phyloP scores from a whole-genome alignment of 2,329 filamentous ascomycete species.

The Cladosporium sp. region DNA sequence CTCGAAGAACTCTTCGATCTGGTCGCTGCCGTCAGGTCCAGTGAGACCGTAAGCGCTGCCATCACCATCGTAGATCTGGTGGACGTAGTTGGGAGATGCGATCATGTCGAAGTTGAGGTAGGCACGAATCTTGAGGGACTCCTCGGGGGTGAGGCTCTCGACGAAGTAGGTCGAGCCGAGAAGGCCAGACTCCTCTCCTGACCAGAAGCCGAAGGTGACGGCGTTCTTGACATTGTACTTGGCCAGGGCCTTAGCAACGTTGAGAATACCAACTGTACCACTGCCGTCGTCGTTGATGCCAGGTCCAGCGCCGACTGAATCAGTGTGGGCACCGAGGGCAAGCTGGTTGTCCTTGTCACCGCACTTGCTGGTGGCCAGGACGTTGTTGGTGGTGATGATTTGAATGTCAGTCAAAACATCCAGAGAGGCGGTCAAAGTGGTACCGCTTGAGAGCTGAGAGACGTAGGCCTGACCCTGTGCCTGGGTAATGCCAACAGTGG shows the following conservation, averaged over 20 bases:
- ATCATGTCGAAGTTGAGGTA: slow-evolving; percentile 49
- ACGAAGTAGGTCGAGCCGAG: slow-evolving; percentile 38
- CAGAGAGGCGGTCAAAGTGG: slow-evolving; percentile 33
- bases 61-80: slow-evolving; percentile 53
- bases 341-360: slow-evolving; percentile 34
- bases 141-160: slow-evolving; percentile 32
- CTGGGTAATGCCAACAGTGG: slow-evolving; percentile 63
- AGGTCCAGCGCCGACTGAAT: slow-evolving; percentile 34
- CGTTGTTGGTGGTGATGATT: slow-evolving; percentile 43
- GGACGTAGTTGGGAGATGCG: slow-evolving; percentile 55
- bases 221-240: slow-evolving; percentile 50
- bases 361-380: slow-evolving; percentile 34
- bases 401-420: slow-evolving; percentile 41
- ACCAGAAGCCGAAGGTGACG: slow-evolving; percentile 38
- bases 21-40: slow-evolving; percentile 59
- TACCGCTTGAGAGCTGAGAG: slow-evolving; percentile 44
- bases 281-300: slow-evolving; percentile 41
- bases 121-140: slow-evolving; percentile 32
- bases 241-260: slow-evolving; percentile 35
- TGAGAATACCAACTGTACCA: slow-evolving; percentile 34
- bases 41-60: slow-evolving; percentile 49
- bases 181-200: slow-evolving; percentile 36
- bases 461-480: slow-evolving; percentile 55
- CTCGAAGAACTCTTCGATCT: slow-evolving; percentile 35
- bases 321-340: slow-evolving; percentile 35